Base-by-base conservation (phyloP, 1,284 basidiomycete species). In the Melampsora abietis-canadensis region DNA sequence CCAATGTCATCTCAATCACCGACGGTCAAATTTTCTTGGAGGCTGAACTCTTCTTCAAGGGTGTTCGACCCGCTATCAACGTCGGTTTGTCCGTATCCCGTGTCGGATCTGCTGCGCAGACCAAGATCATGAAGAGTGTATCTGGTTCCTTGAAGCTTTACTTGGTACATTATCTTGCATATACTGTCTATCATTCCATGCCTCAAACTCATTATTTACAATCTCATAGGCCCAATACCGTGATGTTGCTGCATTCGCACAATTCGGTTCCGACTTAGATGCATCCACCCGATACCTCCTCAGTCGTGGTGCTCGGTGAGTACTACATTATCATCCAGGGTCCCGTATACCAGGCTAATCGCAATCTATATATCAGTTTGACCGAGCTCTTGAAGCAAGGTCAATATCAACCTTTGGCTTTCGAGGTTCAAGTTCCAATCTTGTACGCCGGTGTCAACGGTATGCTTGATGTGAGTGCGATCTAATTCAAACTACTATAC, bases 51-150 rank as follows among this genome's bases (percentile, higher is more conserved):
- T 95, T 96, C 92, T 96, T 96, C 93, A 93, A 94, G 87, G 94
- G 94, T 90, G 90, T 97, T 81, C 92, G 94, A 83, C 94, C 94
- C 78, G 95, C 95, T 80, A 97, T 98, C 85, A 98, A 98, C 87
- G 95, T 98, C 87, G 95, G 95, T 95, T 92, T 98, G 78, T 98
- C 95, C 77, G 95, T 98, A 80, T 98, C 95, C 78, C 95, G 95
- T 89, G 95, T 98, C 86, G 95, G 95, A 83, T 98, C 95, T 68
- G 94, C 95, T 82, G 95, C 95, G 82, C 95, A 98, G 87, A 97
- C 94, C 77, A 84, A 95, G 87, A 92, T 96, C 85, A 96, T 97
- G 94, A 98, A 98, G 91, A 92, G 96, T 86, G 97, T 98, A 81
- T 94, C 95, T 80, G 95, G 95, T 88, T 98, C 94, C 78, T 89